A percentile compares a stretch with the other conserved stretches of the same genome.
phyloP scores from a whole-genome alignment of 495 filamentous ascomycete genomes.

The Amniculicola lignicola region DNA sequence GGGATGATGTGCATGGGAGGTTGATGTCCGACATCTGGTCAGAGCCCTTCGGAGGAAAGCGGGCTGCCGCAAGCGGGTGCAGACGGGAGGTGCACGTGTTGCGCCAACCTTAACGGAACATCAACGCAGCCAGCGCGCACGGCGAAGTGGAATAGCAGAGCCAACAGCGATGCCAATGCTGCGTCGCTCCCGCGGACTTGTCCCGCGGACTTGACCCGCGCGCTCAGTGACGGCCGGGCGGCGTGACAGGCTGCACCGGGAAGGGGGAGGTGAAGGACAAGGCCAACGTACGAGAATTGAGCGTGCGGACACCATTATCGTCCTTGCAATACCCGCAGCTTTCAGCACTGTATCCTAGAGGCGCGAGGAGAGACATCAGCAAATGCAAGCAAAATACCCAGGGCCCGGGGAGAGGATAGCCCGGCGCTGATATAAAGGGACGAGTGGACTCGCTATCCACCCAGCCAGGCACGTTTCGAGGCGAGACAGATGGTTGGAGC shows the following conservation, averaged over 20 bases:
- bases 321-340: constrained; percentile 46
- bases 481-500: constrained; percentile 29
- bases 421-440: constrained; percentile 7
- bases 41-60: no score
- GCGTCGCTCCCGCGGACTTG: no score
- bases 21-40: no score
- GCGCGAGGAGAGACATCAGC: constrained; percentile 16
- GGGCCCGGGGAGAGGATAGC: constrained; percentile 1
- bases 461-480: constrained; percentile 29
- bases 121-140: not conserved
- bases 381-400: constrained; percentile 14
- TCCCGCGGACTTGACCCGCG: no score
- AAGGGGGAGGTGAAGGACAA: constrained; percentile 3
- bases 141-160: not conserved
- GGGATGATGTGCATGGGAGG: no score
- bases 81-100: constrained; percentile 9
- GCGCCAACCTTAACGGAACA: constrained; percentile 13
- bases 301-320: constrained; percentile 40
- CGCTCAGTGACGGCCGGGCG: no score
- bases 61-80: no score
- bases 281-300: constrained; percentile 41
- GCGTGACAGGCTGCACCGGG: not conserved
- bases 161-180: no score
- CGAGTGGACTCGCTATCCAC: constrained; percentile 20
- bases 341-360: constrained; percentile 40